Evolutionary conservation across 768 basidiomycete genomes (phyloP).

Genomic region (Boletus reticuloceps): DNA sequence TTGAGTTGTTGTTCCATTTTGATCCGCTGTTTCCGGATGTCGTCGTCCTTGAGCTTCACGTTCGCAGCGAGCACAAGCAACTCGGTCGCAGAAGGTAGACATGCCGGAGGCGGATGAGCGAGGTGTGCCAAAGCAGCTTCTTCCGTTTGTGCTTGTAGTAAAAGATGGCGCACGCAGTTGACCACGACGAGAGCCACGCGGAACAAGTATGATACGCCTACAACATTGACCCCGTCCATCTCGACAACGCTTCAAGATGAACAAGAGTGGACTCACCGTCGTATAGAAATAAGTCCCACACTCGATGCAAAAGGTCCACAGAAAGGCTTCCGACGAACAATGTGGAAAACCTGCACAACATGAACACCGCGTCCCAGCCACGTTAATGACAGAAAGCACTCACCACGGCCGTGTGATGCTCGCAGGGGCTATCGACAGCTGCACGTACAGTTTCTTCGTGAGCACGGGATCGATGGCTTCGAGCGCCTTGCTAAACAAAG

Average conservation of each 20-base stretch:
- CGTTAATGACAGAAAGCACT: background rate
- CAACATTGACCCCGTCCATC: background rate
- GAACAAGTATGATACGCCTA: conserved; percentile 71
- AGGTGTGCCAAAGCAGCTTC: conserved; percentile 49
- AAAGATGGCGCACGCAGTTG: conserved; percentile 53
- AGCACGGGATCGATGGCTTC: conserved; percentile 56
- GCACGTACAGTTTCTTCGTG: conserved; percentile 66
- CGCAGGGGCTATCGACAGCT: conserved; percentile 57
- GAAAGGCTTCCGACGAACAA: conserved; percentile 71
- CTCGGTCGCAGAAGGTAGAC: conserved; percentile 57
- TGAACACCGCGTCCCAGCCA: background rate
- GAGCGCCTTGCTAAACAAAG: conserved; percentile 67
- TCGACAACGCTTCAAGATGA: background rate
- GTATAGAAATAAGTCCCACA: conserved; percentile 82
- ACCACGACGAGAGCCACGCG: conserved; percentile 71
- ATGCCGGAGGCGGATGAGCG: conserved; percentile 45
- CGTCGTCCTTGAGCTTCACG: conserved; percentile 77
- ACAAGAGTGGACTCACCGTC: conserved; percentile 54
- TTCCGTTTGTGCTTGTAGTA: conserved; percentile 51
- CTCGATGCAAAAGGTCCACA: conserved; percentile 59
- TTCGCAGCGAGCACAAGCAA: conserved; percentile 60
- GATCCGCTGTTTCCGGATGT: conserved; percentile 67
- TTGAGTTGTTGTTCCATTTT: conserved; percentile 77
- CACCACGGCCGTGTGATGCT: conserved; percentile 67
- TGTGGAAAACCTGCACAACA: conserved; percentile 58